Percentiles rank a stretch among this genome's conserved stretches.
Conservation (phyloP, 495 filamentous ascomycete genomes). For the Podospora pseudopauciseta region DNA sequence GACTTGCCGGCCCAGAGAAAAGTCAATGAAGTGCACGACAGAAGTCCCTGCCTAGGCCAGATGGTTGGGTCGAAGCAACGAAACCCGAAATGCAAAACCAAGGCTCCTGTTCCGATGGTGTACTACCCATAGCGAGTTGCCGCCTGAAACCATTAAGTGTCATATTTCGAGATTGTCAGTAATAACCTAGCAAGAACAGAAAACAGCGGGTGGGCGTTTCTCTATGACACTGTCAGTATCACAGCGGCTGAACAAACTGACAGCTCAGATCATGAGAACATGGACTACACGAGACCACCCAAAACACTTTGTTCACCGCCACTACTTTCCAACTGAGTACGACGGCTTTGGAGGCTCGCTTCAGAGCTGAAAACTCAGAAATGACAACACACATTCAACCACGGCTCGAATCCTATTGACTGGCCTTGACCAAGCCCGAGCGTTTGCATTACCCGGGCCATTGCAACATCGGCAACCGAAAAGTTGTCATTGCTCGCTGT, state of each 20-base stretch:
- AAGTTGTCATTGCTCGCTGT: slow-evolving; percentile 9
- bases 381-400: neutral
- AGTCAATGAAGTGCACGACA: neutral
- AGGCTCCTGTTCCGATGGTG: neutral
- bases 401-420: neutral
- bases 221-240: neutral
- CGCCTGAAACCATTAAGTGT: neutral
- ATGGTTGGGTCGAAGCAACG: neutral
- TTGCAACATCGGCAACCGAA: slow-evolving; percentile 8
- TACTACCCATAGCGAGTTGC: neutral
- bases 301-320: neutral
- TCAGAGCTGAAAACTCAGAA: neutral
- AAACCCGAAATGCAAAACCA: neutral
- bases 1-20: neutral
- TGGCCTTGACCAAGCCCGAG: slow-evolving; percentile 4
- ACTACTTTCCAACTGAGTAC: neutral
- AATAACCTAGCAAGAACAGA: too few species aligned
- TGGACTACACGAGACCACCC: neutral
- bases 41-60: neutral
- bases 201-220: neutral
- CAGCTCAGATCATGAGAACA: neutral
- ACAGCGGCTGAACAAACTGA: neutral
- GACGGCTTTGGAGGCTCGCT: neutral
- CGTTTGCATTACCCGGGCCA: neutral
- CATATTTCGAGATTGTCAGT: too few species aligned